phyloP scores from a whole-genome alignment of 2,329 filamentous ascomycete species.

The Aureobasidium sp. region DNA sequence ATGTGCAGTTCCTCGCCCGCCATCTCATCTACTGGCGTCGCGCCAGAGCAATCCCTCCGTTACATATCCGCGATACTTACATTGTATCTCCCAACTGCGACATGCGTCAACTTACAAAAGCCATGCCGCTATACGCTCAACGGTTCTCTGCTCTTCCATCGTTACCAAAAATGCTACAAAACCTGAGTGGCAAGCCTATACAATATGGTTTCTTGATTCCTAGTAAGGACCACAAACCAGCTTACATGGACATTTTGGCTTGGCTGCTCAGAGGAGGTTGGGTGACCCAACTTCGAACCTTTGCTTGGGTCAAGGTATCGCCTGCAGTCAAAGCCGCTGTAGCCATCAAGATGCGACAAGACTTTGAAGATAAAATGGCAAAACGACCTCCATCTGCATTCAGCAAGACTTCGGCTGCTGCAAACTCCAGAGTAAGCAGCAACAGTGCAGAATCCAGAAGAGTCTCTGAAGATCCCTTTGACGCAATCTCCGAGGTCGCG shows the following conservation, averaged over 20 bases:
- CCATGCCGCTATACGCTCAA: slow-evolving; percentile 63
- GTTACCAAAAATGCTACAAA: slow-evolving; percentile 77
- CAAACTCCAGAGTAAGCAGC: neutral
- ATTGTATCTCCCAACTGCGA: slow-evolving; percentile 88
- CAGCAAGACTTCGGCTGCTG: neutral
- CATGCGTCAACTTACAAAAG: slow-evolving; percentile 58
- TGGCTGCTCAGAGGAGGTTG: slow-evolving; percentile 90
- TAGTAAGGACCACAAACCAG: slow-evolving; percentile 75
- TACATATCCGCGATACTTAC: slow-evolving; percentile 85
- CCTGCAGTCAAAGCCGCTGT: slow-evolving; percentile 14
- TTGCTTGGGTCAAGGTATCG: slow-evolving; percentile 59
- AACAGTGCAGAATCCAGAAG: neutral
- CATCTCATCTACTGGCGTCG: slow-evolving; percentile 96
- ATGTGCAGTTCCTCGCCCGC: slow-evolving; percentile 79
- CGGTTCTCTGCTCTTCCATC: slow-evolving; percentile 77
- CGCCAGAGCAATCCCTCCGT: slow-evolving; percentile 80
- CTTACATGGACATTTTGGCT: slow-evolving; percentile 83
- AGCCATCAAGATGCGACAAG: neutral
- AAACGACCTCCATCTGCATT: neutral
- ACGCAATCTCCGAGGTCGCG: neutral
- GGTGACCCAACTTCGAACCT: slow-evolving; percentile 88
- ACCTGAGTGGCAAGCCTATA: slow-evolving; percentile 70
- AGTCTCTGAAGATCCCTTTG: neutral
- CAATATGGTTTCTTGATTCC: slow-evolving; percentile 80
- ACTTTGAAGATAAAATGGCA: slow-evolving; percentile 1